Evolutionary conservation across 768 basidiomycete genomes (phyloP).

Genomic region (Leccinum variicolor): DNA sequence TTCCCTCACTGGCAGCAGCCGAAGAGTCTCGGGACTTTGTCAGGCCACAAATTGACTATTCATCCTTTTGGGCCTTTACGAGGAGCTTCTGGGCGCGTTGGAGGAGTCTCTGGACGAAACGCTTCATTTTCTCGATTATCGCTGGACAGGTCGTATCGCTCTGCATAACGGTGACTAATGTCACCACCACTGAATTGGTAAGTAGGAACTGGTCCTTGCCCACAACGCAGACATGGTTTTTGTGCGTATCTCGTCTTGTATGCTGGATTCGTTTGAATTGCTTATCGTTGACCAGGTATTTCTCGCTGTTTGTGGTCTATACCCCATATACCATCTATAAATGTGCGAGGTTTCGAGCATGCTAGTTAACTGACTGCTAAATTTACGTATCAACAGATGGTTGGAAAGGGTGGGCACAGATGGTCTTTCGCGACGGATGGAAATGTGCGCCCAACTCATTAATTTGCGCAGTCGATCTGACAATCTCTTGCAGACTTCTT

Average conservation of each 20-base stretch:
- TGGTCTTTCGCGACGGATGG: conserved; percentile 78
- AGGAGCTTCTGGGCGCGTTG: conserved; percentile 57
- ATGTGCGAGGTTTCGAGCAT: conserved; percentile 46
- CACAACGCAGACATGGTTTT: conserved; percentile 80
- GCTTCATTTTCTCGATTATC: conserved; percentile 65
- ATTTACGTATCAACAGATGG: conserved; percentile 50
- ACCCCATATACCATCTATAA: conserved; percentile 89
- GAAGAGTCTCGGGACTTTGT: background rate
- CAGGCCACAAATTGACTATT: conserved; percentile 65
- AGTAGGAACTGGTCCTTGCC: conserved; percentile 67
- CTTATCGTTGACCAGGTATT: conserved; percentile 51
- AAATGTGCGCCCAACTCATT: conserved; percentile 54
- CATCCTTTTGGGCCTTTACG: conserved; percentile 52
- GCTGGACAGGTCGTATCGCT: conserved; percentile 82
- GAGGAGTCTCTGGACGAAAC: conserved; percentile 74
- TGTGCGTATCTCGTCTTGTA: conserved; percentile 47
- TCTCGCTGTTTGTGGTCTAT: conserved; percentile 69
- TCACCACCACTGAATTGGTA: conserved; percentile 78
- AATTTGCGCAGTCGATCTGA: conserved; percentile 4
- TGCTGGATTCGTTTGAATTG: background rate
- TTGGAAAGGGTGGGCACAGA: conserved; percentile 76
- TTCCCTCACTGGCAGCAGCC: background rate
- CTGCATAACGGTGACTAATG: conserved; percentile 87
- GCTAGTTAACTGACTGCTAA: background rate
- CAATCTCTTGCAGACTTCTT: conserved; percentile 54